A percentile compares a stretch with the other conserved stretches of the same genome.
Evolutionary conservation across 352 stramenopile species (phyloP).

Genomic region (Pythium aquatile): DNA sequence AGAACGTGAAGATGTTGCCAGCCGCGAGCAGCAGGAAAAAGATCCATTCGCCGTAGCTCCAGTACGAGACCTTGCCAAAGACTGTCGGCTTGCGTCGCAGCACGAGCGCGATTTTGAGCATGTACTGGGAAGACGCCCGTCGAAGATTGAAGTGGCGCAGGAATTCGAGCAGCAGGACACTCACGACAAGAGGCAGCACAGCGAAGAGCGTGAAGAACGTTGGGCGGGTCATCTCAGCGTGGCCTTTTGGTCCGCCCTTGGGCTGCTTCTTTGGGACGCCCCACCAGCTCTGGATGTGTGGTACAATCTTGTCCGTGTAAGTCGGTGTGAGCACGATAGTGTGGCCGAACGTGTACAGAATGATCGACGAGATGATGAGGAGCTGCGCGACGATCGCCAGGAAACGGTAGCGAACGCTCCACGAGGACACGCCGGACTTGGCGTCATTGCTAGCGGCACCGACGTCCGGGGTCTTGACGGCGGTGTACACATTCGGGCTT

Average conservation of each 20-base stretch:
- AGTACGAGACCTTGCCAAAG: conserved; percentile 27
- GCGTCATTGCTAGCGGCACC: not conserved
- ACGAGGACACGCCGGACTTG: not conserved
- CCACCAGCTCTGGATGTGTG: conserved; percentile 30
- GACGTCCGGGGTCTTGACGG: not conserved
- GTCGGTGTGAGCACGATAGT: conserved; percentile 28
- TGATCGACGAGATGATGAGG: conserved; percentile 29
- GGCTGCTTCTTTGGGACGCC: conserved; percentile 22
- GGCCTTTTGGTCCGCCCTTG: conserved; percentile 17
- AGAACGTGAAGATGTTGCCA: conserved; percentile 27
- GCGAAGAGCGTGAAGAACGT: conserved; percentile 51
- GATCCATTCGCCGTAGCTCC: conserved; percentile 42
- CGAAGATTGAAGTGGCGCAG: conserved; percentile 39
- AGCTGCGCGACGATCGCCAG: conserved; percentile 30
- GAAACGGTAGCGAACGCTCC: not conserved
- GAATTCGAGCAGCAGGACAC: conserved; percentile 39
- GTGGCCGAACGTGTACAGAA: conserved; percentile 34
- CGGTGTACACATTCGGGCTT: conserved; percentile 1
- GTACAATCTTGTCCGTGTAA: conserved; percentile 22
- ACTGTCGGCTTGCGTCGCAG: conserved; percentile 45
- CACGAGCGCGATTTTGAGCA: conserved; percentile 31
- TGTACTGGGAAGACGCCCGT: conserved; percentile 31
- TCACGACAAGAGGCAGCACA: conserved; percentile 38
- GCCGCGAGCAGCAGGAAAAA: conserved; percentile 31
- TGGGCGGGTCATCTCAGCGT: conserved; percentile 50